Evolutionary conservation across 2,329 filamentous ascomycete species (phyloP).

Genomic region (Fusarium multiceps): DNA sequence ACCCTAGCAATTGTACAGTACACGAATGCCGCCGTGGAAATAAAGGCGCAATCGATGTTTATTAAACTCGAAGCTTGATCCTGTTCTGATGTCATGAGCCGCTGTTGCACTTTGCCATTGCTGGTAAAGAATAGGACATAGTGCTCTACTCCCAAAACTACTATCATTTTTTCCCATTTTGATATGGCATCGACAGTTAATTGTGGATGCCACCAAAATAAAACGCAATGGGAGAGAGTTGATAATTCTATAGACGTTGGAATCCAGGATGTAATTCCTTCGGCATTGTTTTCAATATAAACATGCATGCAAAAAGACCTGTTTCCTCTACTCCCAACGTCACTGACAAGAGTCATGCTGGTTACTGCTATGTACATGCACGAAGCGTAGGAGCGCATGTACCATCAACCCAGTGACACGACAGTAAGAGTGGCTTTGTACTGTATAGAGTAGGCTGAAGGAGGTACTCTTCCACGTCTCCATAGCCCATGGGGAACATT

Average conservation of each 20-base stretch:
- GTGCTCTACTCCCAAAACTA: background rate
- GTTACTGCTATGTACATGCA: constrained; percentile 2
- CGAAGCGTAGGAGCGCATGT: constrained; percentile 11
- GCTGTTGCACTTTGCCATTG: background rate
- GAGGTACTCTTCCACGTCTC: constrained; percentile 10
- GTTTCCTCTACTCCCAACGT: background rate
- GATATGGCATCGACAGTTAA: background rate
- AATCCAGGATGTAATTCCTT: background rate
- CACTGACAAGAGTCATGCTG: constrained; percentile 21
- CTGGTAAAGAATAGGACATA: background rate
- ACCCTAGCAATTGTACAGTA: background rate
- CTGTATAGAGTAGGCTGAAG: background rate
- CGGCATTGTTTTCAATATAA: background rate
- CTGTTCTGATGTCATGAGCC: background rate
- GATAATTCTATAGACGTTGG: background rate
- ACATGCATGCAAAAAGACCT: constrained; percentile 10
- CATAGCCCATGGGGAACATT: constrained; percentile 17
- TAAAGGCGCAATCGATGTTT: background rate
- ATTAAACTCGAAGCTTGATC: background rate
- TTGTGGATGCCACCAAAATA: constrained; percentile 13
- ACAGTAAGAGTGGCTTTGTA: background rate
- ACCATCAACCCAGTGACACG: background rate
- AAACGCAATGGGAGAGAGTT: background rate
- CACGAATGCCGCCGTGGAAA: background rate
- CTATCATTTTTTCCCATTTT: background rate